phyloP scores from a whole-genome alignment of 805 yeast genomes.

The Candida pseudofarinosa region DNA sequence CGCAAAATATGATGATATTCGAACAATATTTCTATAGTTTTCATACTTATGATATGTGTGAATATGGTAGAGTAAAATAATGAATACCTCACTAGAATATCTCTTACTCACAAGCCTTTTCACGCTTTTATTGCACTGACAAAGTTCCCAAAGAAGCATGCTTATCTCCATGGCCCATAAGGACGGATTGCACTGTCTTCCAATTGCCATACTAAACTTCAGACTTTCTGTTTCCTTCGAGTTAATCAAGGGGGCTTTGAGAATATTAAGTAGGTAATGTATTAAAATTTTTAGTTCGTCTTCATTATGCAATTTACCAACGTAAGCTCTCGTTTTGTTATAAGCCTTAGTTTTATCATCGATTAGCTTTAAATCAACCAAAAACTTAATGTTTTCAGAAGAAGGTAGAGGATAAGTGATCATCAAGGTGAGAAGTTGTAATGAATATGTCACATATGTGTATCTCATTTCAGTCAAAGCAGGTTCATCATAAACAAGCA shows the following conservation, averaged over 20 bases:
- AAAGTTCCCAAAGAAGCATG: slow-evolving; percentile 69
- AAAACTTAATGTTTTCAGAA: slow-evolving; percentile 31
- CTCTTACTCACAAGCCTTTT: slow-evolving; percentile 34
- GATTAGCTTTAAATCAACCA: slow-evolving; percentile 25
- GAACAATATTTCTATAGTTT: slow-evolving; percentile 39
- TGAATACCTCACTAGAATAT: slow-evolving; percentile 50
- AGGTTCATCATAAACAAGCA: slow-evolving; percentile 29
- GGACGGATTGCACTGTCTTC: slow-evolving; percentile 19
- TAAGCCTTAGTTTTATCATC: slow-evolving; percentile 26
- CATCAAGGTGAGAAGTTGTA: slow-evolving; percentile 61
- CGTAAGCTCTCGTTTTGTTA: slow-evolving; percentile 48
- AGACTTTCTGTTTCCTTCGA: slow-evolving; percentile 10
- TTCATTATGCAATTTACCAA: slow-evolving; percentile 52
- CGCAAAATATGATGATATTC: slow-evolving; percentile 49
- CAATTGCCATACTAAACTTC: slow-evolving; percentile 7
- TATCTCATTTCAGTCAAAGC: slow-evolving; percentile 41
- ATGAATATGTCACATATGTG: slow-evolving; percentile 48
- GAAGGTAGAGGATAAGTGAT: slow-evolving; percentile 60
- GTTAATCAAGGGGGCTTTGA: slow-evolving; percentile 42
- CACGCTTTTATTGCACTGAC: slow-evolving; percentile 66
- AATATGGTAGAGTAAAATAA: slow-evolving; percentile 56
- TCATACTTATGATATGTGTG: slow-evolving; percentile 41
- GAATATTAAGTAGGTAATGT: slow-evolving; percentile 43
- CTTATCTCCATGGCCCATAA: slow-evolving; percentile 57
- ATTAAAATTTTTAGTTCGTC: slow-evolving; percentile 50